Base-by-base conservation (phyloP, 2,329 filamentous ascomycete species). In the Gnomoniopsis sp. region DNA sequence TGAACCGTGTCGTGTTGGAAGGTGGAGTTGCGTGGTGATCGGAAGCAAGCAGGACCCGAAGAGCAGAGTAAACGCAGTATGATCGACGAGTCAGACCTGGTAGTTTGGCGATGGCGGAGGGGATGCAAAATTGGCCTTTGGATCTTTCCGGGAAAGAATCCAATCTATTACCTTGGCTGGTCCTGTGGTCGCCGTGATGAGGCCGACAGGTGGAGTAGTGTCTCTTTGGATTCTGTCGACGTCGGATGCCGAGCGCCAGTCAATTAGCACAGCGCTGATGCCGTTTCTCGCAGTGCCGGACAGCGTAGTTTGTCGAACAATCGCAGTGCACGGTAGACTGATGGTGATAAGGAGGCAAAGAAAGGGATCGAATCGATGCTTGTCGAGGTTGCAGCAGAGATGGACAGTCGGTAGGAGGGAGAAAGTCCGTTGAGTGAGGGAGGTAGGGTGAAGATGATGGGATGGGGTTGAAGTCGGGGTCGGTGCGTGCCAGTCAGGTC, bases 231-330 rank as follows among this genome's bases (percentile, higher is more conserved):
- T 47, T 26, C 19, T 36, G 52, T 54, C 30, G 8, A 36, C 33
- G 49, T 57, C 41, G 56, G 52, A 33, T 49, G 22, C 38, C 44
- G 55, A 53, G 34, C 46, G 43, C 10, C 26, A 53, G 43, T 23
- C 51, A 23, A 52, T 54, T 36, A 26, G 52, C 47, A 50, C 36
- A 38, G 17, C 36, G 12, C 22, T 38, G n/a, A n/a, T n/a, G n/a
- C n/a, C n/a, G 43, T 47, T 33, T 38, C 53, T 59, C 49, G 52
- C 59, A 55, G 57, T 59, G 48, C 49, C 57, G 22, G 59, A 59
- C 56, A 50, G 59, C 56, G 59, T 43, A 61, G 57, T 38, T 44
- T 44, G 22, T 34, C 47, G 19, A 54, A n/a, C 34, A 48, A 33
- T 44, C 47, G 53, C 19, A 19, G 36, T 34, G 55, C 47, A 54